Evolutionary conservation across 208 protist genomes (phyloP).

Genomic region (Phytomonas sp.): DNA sequence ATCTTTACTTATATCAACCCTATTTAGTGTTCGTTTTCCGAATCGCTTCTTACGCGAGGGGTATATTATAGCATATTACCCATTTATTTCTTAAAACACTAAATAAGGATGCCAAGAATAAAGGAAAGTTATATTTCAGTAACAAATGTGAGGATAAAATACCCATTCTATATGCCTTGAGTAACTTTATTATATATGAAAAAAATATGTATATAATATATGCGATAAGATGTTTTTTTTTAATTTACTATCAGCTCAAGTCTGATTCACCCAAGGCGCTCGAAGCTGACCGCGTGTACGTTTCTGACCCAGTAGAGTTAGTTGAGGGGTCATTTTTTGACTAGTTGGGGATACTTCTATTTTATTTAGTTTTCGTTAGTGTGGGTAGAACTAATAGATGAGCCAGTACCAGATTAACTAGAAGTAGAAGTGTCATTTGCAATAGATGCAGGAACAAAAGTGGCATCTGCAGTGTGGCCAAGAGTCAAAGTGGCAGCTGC

Average conservation of each 20-base stretch:
- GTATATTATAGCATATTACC: neutral
- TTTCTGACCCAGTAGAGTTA: neutral
- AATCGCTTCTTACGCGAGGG: neutral
- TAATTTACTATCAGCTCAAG: neutral
- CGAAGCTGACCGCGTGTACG: neutral
- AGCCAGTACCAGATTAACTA: no score
- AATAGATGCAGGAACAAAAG: neutral
- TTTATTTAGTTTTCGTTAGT: neutral
- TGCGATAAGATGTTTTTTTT: neutral
- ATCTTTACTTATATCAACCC: neutral
- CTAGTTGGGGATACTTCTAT: neutral
- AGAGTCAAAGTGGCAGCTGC: no score
- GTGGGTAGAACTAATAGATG: neutral
- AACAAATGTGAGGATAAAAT: neutral
- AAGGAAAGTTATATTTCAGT: neutral
- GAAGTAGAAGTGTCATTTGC: no score
- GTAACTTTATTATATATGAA: neutral
- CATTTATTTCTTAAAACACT: neutral
- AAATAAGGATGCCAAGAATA: neutral
- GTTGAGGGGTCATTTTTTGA: neutral
- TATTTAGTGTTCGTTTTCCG: neutral
- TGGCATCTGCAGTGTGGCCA: neutral
- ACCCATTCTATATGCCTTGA: neutral
- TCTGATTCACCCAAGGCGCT: neutral
- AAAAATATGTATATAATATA: neutral